Conservation (phyloP, 805 yeast species). For the Metschnikowia matae region DNA sequence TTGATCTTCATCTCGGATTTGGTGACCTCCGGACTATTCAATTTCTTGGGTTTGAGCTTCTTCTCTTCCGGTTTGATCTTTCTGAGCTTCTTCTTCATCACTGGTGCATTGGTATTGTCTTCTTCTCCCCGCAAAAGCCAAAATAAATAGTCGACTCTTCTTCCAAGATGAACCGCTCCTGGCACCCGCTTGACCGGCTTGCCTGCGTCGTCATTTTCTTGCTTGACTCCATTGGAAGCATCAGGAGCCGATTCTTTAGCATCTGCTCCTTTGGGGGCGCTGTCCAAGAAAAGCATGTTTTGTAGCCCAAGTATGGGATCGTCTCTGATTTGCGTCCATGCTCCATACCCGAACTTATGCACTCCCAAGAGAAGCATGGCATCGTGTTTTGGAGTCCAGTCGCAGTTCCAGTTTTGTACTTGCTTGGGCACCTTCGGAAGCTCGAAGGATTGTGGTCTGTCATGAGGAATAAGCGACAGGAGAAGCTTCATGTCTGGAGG, state of each 20-base stretch:
- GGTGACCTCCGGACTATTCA: slow-evolving; percentile 5
- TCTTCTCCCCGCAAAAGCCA: slow-evolving; percentile 61
- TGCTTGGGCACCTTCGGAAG: slow-evolving; percentile 65
- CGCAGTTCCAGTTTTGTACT: slow-evolving; percentile 87
- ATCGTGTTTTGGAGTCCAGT: slow-evolving; percentile 82
- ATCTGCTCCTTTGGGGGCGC: slow-evolving; percentile 11
- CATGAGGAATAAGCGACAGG: slow-evolving; percentile 47
- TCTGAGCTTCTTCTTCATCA: slow-evolving; percentile 17
- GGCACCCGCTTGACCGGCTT: slow-evolving; percentile 67
- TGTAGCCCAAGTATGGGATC: slow-evolving; percentile 87
- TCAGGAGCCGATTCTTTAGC: slow-evolving; percentile 13
- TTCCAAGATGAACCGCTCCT: slow-evolving; percentile 84
- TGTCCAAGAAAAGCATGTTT: slow-evolving; percentile 72
- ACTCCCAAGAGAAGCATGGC: slow-evolving; percentile 84
- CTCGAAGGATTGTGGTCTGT: slow-evolving; percentile 56
- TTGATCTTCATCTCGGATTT: slow-evolving; percentile 13
- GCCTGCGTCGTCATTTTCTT: slow-evolving; percentile 20
- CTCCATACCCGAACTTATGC: slow-evolving; percentile 89
- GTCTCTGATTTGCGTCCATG: slow-evolving; percentile 92
- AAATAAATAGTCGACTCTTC: slow-evolving; percentile 87
- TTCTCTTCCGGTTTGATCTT: slow-evolving; percentile 19
- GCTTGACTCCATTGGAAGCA: slow-evolving; percentile 7
- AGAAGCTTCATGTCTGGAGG: slow-evolving; percentile 79
- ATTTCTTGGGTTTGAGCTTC: slow-evolving; percentile 17
- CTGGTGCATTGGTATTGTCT: slow-evolving; percentile 18